Percentiles rank a stretch among this genome's conserved stretches.
Conservation (phyloP, 2,329 filamentous ascomycete species). For the Aspergillus puulaauensis region DNA sequence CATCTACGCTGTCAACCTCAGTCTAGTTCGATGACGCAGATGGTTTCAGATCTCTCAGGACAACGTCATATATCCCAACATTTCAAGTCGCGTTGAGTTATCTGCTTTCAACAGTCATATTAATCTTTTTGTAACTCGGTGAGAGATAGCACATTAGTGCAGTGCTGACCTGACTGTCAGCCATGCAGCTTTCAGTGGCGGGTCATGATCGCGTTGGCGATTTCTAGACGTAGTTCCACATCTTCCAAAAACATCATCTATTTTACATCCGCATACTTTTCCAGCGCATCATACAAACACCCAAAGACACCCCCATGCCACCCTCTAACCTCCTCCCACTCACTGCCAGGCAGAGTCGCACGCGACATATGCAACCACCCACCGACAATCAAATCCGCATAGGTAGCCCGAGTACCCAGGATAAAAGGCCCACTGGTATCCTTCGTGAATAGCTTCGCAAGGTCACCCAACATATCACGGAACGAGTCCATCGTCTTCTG, state of each 20-base stretch:
- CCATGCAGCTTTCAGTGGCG: too few species aligned
- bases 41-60: too few species aligned
- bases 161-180: too few species aligned
- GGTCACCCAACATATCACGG: constrained; percentile 39
- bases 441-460: constrained; percentile 44
- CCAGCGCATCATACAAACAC: constrained; percentile 48
- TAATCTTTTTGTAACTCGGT: too few species aligned
- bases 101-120: too few species aligned
- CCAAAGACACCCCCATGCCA: constrained; percentile 57
- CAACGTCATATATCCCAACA: too few species aligned
- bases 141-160: too few species aligned
- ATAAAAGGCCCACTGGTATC: constrained; percentile 51
- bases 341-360: constrained; percentile 40
- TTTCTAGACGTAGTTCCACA: too few species aligned
- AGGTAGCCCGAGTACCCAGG: constrained; percentile 46
- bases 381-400: constrained; percentile 60
- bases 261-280: constrained; percentile 36
- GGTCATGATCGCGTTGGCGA: too few species aligned
- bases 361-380: constrained; percentile 54
- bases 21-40: too few species aligned
- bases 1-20: too few species aligned
- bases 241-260: constrained; percentile 11
- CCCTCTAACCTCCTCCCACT: constrained; percentile 48
- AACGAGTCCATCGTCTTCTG: constrained; percentile 43
- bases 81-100: too few species aligned